These are phyloP conservation scores for Cutaneotrichosporon daszewskae DNA, from an alignment of 1,284 basidiomycete genomes.

Conservation along the genomic window DNA sequence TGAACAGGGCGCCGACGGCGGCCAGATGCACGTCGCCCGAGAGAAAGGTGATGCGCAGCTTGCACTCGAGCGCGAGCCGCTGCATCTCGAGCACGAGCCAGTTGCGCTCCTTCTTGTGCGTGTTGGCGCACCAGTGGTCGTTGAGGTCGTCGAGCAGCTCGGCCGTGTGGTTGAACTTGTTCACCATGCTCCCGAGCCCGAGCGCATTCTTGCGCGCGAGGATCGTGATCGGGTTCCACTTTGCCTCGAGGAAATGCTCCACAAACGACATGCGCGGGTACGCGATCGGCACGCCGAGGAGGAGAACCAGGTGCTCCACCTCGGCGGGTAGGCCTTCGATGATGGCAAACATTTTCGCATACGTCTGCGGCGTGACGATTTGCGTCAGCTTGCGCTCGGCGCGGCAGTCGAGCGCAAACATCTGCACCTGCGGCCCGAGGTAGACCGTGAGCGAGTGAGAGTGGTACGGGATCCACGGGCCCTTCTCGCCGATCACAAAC, in stretches of 20 bases:
- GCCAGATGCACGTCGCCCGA: conserved; percentile 88
- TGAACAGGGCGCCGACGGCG: conserved; percentile 72
- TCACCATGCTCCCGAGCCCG: conserved; percentile 72
- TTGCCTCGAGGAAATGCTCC: conserved; percentile 61
- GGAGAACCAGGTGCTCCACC: conserved; percentile 75
- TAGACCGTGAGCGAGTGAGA: conserved; percentile 71
- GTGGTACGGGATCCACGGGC: conserved; percentile 69
- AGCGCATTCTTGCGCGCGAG: conserved; percentile 55
- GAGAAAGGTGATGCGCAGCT: conserved; percentile 71
- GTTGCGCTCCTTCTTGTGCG: conserved; percentile 87
- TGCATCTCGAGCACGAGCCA: conserved; percentile 78
- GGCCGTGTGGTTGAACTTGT: conserved; percentile 83
- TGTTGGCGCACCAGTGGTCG: conserved; percentile 80
- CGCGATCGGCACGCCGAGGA: conserved; percentile 61
- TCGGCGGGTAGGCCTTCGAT: conserved; percentile 55
- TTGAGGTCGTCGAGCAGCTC: conserved; percentile 90
- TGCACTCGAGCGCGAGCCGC: conserved; percentile 57
- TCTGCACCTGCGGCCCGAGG: conserved; percentile 55
- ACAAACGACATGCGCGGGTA: conserved; percentile 92
- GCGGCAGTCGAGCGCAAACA: conserved; percentile 79
- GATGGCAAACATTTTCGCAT: conserved; percentile 64
- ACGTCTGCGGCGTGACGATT: conserved; percentile 68
- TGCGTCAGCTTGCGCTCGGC: conserved; percentile 78
- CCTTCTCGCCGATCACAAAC: conserved; percentile 65
- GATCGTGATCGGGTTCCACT: conserved; percentile 72